A percentile compares a stretch with the other conserved stretches of the same genome.
These are phyloP conservation scores for Exophiala mesophila DNA, from an alignment of 2,329 filamentous ascomycete species.

Conservation along the genomic window DNA sequence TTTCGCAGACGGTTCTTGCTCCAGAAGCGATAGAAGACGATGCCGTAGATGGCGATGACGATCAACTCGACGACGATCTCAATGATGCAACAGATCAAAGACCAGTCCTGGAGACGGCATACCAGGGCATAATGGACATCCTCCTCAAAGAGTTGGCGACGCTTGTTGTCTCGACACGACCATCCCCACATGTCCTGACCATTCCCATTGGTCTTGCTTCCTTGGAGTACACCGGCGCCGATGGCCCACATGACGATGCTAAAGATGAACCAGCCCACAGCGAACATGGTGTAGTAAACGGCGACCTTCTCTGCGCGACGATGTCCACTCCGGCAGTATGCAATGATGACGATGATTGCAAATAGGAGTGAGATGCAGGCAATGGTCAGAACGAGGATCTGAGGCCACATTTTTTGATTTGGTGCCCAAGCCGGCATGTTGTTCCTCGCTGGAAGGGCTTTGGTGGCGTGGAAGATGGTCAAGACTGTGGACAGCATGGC, in stretches of 20 bases:
- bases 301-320: constrained; percentile 83
- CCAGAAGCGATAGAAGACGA: constrained; percentile 97
- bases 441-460: constrained; percentile 67
- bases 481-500: constrained; percentile 86
- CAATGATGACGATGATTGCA: constrained; percentile 73
- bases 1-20: constrained; percentile 92
- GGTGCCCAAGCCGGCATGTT: constrained; percentile 78
- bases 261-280: constrained; percentile 88
- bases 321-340: constrained; percentile 86
- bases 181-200: constrained; percentile 96
- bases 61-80: constrained; percentile 90
- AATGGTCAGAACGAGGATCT: constrained; percentile 74
- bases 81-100: constrained; percentile 92
- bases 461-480: constrained; percentile 87
- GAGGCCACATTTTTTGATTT: constrained; percentile 79
- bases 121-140: constrained; percentile 85
- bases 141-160: constrained; percentile 68
- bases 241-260: constrained; percentile 89
- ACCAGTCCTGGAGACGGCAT: constrained; percentile 93
- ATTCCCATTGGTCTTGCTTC: constrained; percentile 64
- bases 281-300: constrained; percentile 93
- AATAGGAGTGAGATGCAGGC: constrained; percentile 74
- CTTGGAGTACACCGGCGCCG: constrained; percentile 78
- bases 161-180: constrained; percentile 88
- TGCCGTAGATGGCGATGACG: constrained; percentile 84